Conservation (phyloP, 768 basidiomycete species). For the Amanita brunnescens region DNA sequence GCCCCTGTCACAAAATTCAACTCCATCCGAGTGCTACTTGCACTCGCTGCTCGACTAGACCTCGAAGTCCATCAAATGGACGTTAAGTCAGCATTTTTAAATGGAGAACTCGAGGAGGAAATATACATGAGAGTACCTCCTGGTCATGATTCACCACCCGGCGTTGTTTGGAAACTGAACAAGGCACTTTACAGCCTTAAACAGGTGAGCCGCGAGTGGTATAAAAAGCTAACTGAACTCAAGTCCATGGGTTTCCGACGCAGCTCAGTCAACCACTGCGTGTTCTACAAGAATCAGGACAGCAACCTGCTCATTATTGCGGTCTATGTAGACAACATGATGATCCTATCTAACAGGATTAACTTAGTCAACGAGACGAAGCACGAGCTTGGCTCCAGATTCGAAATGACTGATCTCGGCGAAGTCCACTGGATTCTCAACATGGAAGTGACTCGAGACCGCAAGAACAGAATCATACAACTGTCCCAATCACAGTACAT, state of each 20-base stretch:
- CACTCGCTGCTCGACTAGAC: not conserved
- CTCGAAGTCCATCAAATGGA: not conserved
- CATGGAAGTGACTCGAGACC: constrained; percentile 12
- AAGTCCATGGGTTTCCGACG: constrained; percentile 2
- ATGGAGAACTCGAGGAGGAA: not conserved
- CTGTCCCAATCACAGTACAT: constrained; percentile 25
- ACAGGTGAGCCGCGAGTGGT: constrained; percentile 17
- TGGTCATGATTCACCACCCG: not conserved
- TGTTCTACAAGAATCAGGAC: constrained; percentile 6
- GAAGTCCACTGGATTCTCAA: constrained; percentile 17
- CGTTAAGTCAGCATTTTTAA: not conserved
- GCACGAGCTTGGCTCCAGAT: constrained; percentile 5
- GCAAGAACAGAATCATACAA: constrained; percentile 14
- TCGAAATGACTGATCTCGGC: constrained; percentile 18
- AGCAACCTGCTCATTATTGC: constrained; percentile 12
- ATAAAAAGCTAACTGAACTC: constrained; percentile 13
- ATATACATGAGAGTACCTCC: not conserved
- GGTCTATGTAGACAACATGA: constrained; percentile 18
- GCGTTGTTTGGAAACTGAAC: not conserved
- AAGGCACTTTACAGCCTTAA: constrained; percentile 9
- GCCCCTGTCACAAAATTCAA: not conserved
- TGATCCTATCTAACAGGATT: not conserved
- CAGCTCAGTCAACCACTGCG: constrained; percentile 8
- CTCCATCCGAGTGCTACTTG: not conserved
- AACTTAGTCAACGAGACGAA: constrained; percentile 11